phyloP scores from a whole-genome alignment of 2,329 filamentous ascomycete species.

The Dactylonectria macrodidyma region DNA sequence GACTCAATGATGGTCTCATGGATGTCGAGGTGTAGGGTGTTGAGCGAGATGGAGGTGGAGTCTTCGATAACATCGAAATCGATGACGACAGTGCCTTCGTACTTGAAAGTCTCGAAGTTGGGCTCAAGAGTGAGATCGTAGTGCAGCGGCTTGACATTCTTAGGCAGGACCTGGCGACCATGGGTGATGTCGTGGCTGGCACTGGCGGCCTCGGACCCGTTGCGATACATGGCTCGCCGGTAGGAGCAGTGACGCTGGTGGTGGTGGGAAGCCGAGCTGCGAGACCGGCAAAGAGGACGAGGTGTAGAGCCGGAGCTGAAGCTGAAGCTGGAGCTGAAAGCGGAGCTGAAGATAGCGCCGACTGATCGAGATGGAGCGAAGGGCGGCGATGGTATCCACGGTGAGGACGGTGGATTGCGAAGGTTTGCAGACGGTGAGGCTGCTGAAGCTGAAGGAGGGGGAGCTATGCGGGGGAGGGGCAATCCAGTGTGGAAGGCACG shows the following conservation, averaged over 20 bases:
- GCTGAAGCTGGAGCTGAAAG: neutral
- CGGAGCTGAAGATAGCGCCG: neutral
- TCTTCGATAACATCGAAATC: slow-evolving; percentile 90
- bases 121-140: slow-evolving; percentile 95
- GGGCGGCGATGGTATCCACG: neutral
- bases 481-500: slow-evolving; percentile 39
- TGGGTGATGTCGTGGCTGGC: slow-evolving; percentile 48
- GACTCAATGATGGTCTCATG: slow-evolving; percentile 69
- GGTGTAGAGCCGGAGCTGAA: neutral
- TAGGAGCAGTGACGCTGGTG: slow-evolving; percentile 48
- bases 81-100: slow-evolving; percentile 86
- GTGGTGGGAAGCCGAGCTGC: slow-evolving; percentile 28
- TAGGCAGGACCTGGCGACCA: slow-evolving; percentile 85
- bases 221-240: slow-evolving; percentile 50
- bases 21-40: slow-evolving; percentile 89
- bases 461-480: slow-evolving; percentile 46
- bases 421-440: neutral
- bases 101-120: slow-evolving; percentile 89
- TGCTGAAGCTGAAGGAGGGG: slow-evolving; percentile 26
- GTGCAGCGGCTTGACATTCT: slow-evolving; percentile 92
- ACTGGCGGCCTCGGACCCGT: slow-evolving; percentile 43
- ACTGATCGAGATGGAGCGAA: slow-evolving; percentile 4
- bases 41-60: slow-evolving; percentile 87
- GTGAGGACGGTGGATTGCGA: neutral
- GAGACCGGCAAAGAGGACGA: slow-evolving; percentile 14